Evolutionary conservation across 2,329 filamentous ascomycete genomes (phyloP).

Genomic region (Samsoniella hepiali): DNA sequence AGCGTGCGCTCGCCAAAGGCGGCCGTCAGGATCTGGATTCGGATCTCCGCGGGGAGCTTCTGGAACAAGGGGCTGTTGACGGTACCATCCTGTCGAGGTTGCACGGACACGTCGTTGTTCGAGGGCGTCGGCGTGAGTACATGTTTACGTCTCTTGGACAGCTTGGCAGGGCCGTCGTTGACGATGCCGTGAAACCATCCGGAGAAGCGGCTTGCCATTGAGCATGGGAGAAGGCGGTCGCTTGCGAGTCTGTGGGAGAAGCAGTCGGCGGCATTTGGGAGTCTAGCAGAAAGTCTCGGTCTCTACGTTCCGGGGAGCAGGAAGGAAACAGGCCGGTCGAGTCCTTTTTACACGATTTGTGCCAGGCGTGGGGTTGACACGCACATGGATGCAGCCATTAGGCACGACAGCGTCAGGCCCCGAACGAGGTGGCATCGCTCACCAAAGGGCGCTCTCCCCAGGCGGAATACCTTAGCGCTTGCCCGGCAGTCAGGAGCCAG

Average conservation of each 20-base stretch:
- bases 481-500: background rate
- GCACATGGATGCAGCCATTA: constrained; percentile 10
- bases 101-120: background rate
- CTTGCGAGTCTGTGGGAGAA: background rate
- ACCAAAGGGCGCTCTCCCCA: background rate
- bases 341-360: constrained; percentile 10
- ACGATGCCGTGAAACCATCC: constrained; percentile 17
- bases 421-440: background rate
- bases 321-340: background rate
- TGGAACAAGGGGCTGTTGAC: constrained; percentile 29
- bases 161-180: background rate
- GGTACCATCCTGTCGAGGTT: background rate
- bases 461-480: background rate
- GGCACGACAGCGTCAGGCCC: constrained; percentile 9
- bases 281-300: background rate
- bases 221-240: background rate
- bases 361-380: constrained; percentile 3
- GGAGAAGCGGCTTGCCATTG: constrained; percentile 9
- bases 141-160: constrained; percentile 5
- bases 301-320: background rate
- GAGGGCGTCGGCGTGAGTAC: constrained; percentile 7
- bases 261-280: background rate
- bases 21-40: constrained; percentile 28
- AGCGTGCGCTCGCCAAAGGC: constrained; percentile 26
- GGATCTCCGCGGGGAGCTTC: constrained; percentile 33